These are phyloP conservation scores for Nakataea oryzae DNA, from an alignment of 2,329 filamentous ascomycete species.

Conservation along the genomic window DNA sequence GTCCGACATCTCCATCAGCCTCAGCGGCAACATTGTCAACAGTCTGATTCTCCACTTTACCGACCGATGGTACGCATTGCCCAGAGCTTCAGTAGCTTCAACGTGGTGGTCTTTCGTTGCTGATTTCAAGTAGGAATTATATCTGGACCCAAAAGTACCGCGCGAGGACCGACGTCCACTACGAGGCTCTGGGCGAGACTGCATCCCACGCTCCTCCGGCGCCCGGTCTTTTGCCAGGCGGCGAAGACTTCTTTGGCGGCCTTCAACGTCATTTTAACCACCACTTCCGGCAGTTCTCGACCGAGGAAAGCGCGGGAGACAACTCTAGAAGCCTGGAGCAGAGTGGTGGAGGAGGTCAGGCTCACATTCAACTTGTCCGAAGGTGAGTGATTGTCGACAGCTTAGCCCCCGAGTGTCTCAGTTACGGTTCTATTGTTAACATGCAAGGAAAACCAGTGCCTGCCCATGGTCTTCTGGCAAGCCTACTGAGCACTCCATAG, in stretches of 20 bases:
- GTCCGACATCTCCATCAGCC: constrained; percentile 73
- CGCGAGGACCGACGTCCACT: constrained; percentile 38
- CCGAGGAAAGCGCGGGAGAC: background rate
- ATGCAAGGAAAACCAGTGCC: background rate
- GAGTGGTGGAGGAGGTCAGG: constrained; percentile 11
- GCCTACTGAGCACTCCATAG: constrained; percentile 62
- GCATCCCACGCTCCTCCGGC: constrained; percentile 12
- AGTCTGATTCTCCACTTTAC: constrained; percentile 71
- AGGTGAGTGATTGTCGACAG: constrained; percentile 23
- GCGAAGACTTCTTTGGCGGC: constrained; percentile 17
- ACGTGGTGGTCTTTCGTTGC: background rate
- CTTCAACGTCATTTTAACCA: constrained; percentile 23
- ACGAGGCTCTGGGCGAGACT: constrained; percentile 21
- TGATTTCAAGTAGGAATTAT: constrained; percentile 50
- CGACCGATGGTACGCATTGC: constrained; percentile 56
- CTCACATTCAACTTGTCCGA: constrained; percentile 39
- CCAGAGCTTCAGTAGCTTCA: background rate
- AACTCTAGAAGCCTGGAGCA: background rate
- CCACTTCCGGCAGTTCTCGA: constrained; percentile 20
- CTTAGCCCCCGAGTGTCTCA: background rate
- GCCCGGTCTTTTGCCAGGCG: constrained; percentile 12
- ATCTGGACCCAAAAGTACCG: constrained; percentile 76
- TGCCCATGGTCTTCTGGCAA: constrained; percentile 39
- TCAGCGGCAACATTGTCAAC: constrained; percentile 64
- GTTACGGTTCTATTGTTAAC: background rate